These are phyloP conservation scores for Mimosa bimucronata DNA, from an alignment of 306 rosid genomes.

Conservation along the genomic window DNA sequence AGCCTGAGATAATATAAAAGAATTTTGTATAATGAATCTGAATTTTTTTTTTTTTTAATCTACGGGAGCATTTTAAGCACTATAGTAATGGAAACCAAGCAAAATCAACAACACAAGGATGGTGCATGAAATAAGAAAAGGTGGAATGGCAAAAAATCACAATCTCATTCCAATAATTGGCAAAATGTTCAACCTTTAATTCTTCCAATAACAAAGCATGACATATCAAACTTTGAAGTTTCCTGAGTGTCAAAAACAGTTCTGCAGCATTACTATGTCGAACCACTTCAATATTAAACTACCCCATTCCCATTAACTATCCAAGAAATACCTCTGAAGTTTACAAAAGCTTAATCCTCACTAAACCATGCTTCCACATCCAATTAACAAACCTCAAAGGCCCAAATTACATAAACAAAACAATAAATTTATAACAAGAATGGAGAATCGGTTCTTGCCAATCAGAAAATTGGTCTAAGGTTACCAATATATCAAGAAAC, in stretches of 20 bases:
- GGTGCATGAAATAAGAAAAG: neutral
- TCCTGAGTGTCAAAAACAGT: neutral
- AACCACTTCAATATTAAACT: neutral
- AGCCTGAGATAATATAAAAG: constrained; percentile 46
- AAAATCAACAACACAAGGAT: constrained; percentile 18
- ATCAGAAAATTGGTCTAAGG: neutral
- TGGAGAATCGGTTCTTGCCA: neutral
- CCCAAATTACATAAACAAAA: constrained; percentile 14
- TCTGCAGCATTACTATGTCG: neutral
- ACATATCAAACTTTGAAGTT: neutral
- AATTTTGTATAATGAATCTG: constrained; percentile 34
- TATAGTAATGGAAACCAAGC: constrained; percentile 22
- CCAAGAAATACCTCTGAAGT: neutral
- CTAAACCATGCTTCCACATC: neutral
- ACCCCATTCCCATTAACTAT: neutral
- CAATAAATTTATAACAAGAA: neutral
- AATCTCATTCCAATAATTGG: neutral
- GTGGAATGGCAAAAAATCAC: neutral
- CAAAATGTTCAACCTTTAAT: neutral
- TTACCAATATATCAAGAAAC: neutral
- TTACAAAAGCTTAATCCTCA: constrained; percentile 11
- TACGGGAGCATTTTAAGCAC: constrained; percentile 33
- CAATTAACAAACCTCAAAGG: neutral
- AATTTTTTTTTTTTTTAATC: constrained; percentile 24
- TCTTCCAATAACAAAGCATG: neutral